A percentile compares a stretch with the other conserved stretches of the same genome.
These are phyloP conservation scores for Podospora pseudocomata DNA, from an alignment of 495 filamentous ascomycete genomes.

Conservation along the genomic window DNA sequence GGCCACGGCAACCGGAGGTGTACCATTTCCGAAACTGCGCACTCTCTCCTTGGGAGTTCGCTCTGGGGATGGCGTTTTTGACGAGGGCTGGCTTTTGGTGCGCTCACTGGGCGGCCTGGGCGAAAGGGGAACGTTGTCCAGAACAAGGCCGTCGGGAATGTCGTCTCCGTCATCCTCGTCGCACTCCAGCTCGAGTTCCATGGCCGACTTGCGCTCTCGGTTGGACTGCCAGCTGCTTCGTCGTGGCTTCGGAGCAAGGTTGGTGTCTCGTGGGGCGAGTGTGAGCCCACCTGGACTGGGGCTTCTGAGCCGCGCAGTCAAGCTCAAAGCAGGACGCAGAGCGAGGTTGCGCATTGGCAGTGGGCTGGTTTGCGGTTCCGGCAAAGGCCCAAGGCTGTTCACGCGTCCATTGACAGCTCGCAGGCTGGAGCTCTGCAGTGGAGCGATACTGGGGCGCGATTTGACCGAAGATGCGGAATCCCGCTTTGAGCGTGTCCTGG, in stretches of 20 bases:
- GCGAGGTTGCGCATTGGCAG: conserved; percentile 36
- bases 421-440: conserved; percentile 29
- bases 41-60: conserved; percentile 46
- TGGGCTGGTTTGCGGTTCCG: conserved; percentile 32
- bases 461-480: conserved; percentile 19
- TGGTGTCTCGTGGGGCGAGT: conserved; percentile 42
- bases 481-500: conserved; percentile 26
- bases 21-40: conserved; percentile 53
- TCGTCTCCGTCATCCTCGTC: conserved; percentile 83
- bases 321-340: conserved; percentile 33
- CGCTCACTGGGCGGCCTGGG: conserved; percentile 71
- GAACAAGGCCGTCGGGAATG: conserved; percentile 82
- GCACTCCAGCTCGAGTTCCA: conserved; percentile 82
- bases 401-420: conserved; percentile 33
- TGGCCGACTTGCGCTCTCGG: conserved; percentile 63
- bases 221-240: conserved; percentile 70
- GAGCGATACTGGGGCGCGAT: conserved; percentile 26
- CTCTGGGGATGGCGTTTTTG: conserved; percentile 57
- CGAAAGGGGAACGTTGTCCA: conserved; percentile 95
- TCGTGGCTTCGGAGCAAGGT: conserved; percentile 43
- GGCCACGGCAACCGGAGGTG: conserved; percentile 46
- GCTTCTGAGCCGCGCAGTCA: conserved; percentile 34
- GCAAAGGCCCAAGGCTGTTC: conserved; percentile 29
- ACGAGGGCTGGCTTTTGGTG: conserved; percentile 46
- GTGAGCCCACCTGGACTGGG: conserved; percentile 39